These are phyloP conservation scores for Dioscorea zingiberensis DNA, from an alignment of 106 monocot genomes.

Conservation along the genomic window DNA sequence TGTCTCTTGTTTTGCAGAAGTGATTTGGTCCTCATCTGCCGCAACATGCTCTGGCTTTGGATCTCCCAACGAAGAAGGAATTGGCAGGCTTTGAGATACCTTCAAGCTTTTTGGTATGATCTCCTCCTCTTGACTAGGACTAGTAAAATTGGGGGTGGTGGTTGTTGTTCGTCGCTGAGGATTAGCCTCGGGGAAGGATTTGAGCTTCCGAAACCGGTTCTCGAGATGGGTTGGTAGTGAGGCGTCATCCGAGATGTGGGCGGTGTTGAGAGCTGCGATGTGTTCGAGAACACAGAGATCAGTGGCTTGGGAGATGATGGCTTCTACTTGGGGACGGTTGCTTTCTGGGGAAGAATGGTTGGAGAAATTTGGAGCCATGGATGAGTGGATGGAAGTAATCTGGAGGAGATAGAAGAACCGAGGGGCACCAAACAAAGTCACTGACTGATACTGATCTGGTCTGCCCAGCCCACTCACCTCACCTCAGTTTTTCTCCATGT, in stretches of 20 bases:
- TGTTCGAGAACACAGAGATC: constrained; percentile 57
- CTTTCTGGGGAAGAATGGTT: constrained; percentile 8
- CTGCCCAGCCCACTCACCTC: too few relatives aligned
- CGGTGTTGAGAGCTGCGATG: constrained; percentile 59
- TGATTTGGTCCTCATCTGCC: background rate
- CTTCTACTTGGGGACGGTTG: constrained; percentile 29
- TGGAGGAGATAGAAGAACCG: background rate
- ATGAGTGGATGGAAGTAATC: constrained; percentile 6
- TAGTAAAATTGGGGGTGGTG: background rate
- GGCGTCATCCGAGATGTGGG: constrained; percentile 37
- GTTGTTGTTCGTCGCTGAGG: background rate
- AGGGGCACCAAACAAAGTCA: too few relatives aligned
- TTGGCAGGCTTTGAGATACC: background rate
- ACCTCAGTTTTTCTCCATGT: too few relatives aligned
- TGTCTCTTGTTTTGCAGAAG: background rate
- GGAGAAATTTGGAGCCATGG: constrained; percentile 5
- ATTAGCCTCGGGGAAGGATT: constrained; percentile 30
- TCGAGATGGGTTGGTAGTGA: constrained; percentile 50
- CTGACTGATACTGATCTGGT: too few relatives aligned
- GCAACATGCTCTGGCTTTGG: background rate
- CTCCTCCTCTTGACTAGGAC: background rate
- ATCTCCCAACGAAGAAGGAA: too few relatives aligned
- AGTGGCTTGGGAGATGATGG: constrained; percentile 49
- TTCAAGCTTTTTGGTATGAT: background rate
- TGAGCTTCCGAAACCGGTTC: constrained; percentile 52